Percentiles rank a stretch among this genome's conserved stretches.
Conservation (phyloP, 1,139 yeast genomes). For the Arxiozyma bovina region DNA sequence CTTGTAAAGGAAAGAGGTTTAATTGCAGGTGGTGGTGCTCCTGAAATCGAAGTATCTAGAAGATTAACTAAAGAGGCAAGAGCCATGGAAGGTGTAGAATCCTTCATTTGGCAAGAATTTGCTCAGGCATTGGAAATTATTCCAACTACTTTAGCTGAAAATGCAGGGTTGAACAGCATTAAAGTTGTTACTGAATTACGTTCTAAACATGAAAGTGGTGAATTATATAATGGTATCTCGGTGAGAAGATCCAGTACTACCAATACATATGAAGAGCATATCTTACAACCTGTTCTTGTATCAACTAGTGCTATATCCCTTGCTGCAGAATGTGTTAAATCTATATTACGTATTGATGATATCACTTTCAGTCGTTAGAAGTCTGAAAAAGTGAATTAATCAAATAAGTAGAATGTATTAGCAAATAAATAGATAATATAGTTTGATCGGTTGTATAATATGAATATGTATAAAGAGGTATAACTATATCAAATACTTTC, state of each 20-base stretch:
- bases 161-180: constrained; percentile 92
- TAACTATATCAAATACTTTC: too few relatives aligned
- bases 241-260: constrained; percentile 91
- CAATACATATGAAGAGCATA: constrained; percentile 87
- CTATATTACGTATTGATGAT: constrained; percentile 91
- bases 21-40: constrained; percentile 99
- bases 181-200: constrained; percentile 92
- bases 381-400: not conserved
- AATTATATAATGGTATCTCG: constrained; percentile 88
- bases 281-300: constrained; percentile 90
- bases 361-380: constrained; percentile 70
- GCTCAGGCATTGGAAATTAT: constrained; percentile 93
- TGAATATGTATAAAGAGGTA: too few relatives aligned
- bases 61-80: constrained; percentile 70
- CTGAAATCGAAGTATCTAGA: constrained; percentile 90
- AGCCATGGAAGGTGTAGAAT: constrained; percentile 79
- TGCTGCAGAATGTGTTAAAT: constrained; percentile 94
- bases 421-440: not conserved
- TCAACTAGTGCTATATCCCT: constrained; percentile 87
- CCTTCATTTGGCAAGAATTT: constrained; percentile 90
- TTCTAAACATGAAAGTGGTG: constrained; percentile 86
- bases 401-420: too few relatives aligned
- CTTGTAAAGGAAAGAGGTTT: constrained; percentile 87
- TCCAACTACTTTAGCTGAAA: constrained; percentile 95
- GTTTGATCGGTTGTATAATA: not conserved